Percentiles rank a stretch among this genome's conserved stretches.
Evolutionary conservation across 1,284 basidiomycete genomes (phyloP).

Genomic region (Heterobasidion irregulare): DNA sequence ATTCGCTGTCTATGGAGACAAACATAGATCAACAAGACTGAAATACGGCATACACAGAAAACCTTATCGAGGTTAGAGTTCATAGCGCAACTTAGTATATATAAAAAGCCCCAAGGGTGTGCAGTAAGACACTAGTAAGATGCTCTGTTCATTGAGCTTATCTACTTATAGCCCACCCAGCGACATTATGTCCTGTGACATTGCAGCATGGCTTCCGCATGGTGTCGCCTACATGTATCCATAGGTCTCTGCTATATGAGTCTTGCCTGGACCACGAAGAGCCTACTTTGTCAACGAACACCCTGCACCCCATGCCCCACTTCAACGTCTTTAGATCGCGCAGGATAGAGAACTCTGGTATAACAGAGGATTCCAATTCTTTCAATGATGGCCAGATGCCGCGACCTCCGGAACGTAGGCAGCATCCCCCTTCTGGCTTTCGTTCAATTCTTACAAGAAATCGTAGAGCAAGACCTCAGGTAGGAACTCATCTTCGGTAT

Average conservation of each 20-base stretch:
- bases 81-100: too few relatives aligned
- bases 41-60: too few relatives aligned
- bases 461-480: not conserved
- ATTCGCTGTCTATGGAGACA: too few relatives aligned
- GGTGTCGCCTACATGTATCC: not conserved
- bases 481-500: not conserved
- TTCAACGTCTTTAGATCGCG: conserved; percentile 12
- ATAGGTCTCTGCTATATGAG: not conserved
- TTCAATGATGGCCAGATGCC: conserved; percentile 1
- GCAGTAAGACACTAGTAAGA: too few relatives aligned
- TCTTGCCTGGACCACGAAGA: conserved; percentile 2
- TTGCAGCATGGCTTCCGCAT: not conserved
- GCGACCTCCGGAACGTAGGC: not conserved
- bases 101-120: too few relatives aligned
- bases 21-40: too few relatives aligned
- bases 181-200: not conserved
- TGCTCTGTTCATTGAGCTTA: too few relatives aligned
- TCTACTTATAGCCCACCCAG: not conserved
- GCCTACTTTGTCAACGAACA: not conserved
- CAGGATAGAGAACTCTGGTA: not conserved
- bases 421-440: not conserved
- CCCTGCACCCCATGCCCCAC: conserved; percentile 6
- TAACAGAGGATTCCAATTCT: not conserved
- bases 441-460: not conserved
- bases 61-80: too few relatives aligned